A percentile compares a stretch with the other conserved stretches of the same genome.
phyloP scores from a whole-genome alignment of 768 basidiomycete genomes.

The Naganishia kalamii region DNA sequence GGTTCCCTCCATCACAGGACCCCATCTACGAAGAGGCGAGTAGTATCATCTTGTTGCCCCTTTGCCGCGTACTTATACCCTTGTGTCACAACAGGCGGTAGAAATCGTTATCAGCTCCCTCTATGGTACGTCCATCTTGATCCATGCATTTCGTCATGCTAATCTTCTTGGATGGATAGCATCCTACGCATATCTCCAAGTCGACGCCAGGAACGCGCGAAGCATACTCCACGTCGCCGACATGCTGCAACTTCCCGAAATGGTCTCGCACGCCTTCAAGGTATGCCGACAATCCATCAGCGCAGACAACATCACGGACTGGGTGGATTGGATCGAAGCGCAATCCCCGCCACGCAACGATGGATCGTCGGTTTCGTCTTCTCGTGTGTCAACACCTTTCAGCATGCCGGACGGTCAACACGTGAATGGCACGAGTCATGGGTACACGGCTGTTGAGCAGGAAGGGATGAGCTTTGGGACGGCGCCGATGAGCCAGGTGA shows the following conservation, averaged over 20 bases:
- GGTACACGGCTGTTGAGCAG: background rate
- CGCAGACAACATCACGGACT: slow-evolving; percentile 65
- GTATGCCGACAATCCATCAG: slow-evolving; percentile 69
- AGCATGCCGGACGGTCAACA: background rate
- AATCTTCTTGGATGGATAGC: slow-evolving; percentile 78
- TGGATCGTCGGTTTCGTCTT: background rate
- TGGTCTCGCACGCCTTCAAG: slow-evolving; percentile 71
- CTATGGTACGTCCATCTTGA: slow-evolving; percentile 49
- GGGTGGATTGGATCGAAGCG: slow-evolving; percentile 67
- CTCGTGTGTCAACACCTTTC: background rate
- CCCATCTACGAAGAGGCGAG: slow-evolving; percentile 78
- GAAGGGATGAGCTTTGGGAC: slow-evolving; percentile 28
- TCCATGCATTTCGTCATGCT: slow-evolving; percentile 19
- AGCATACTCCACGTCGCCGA: slow-evolving; percentile 78
- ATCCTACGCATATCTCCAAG: slow-evolving; percentile 59
- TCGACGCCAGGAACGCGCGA: slow-evolving; percentile 73
- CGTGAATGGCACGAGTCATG: background rate
- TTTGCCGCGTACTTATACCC: background rate
- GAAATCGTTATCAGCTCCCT: slow-evolving; percentile 58
- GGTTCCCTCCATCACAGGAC: slow-evolving; percentile 70
- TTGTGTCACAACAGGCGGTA: slow-evolving; percentile 25
- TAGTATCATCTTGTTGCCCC: slow-evolving; percentile 31
- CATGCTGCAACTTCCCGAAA: slow-evolving; percentile 77
- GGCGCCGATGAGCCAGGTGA: background rate
- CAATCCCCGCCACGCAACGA: background rate